Evolutionary conservation across 306 rosid species (phyloP).

Genomic region (Alnus rubra): DNA sequence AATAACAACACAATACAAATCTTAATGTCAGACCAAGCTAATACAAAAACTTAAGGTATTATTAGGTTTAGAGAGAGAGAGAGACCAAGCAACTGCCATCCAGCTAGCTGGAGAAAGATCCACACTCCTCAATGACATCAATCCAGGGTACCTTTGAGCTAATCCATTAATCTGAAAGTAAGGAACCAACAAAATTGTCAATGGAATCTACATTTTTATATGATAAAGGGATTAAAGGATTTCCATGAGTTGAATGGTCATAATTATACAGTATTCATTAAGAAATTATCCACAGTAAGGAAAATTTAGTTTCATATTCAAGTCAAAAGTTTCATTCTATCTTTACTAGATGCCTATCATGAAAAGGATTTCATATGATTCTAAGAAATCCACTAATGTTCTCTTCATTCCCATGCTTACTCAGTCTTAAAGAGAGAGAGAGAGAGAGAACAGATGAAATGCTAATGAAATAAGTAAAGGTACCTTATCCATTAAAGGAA

Average conservation of each 20-base stretch:
- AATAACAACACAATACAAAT: not conserved
- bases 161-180: conserved; percentile 66
- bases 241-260: conserved; percentile 2
- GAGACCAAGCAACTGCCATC: conserved; percentile 95
- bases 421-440: conserved; percentile 16
- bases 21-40: too few relatives aligned
- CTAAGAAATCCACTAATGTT: conserved; percentile 5
- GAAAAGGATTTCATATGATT: conserved; percentile 15
- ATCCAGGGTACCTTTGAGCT: conserved; percentile 80
- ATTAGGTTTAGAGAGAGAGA: conserved; percentile 3
- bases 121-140: conserved; percentile 87
- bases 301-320: conserved; percentile 24
- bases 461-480: conserved; percentile 3
- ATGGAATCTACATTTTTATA: conserved; percentile 25
- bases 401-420: conserved; percentile 24
- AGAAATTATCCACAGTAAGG: conserved; percentile 20
- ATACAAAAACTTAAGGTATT: too few relatives aligned
- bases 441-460: conserved; percentile 11
- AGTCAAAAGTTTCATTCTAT: conserved; percentile 39
- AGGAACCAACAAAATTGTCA: conserved; percentile 10
- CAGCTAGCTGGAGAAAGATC: conserved; percentile 99
- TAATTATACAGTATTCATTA: not conserved
- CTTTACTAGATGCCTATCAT: conserved; percentile 39
- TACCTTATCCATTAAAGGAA: conserved; percentile 96
- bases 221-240: not conserved